Percentiles rank a stretch among this genome's conserved stretches.
phyloP scores from a whole-genome alignment of 352 stramenopile genomes.

The Pythium myriotylum region DNA sequence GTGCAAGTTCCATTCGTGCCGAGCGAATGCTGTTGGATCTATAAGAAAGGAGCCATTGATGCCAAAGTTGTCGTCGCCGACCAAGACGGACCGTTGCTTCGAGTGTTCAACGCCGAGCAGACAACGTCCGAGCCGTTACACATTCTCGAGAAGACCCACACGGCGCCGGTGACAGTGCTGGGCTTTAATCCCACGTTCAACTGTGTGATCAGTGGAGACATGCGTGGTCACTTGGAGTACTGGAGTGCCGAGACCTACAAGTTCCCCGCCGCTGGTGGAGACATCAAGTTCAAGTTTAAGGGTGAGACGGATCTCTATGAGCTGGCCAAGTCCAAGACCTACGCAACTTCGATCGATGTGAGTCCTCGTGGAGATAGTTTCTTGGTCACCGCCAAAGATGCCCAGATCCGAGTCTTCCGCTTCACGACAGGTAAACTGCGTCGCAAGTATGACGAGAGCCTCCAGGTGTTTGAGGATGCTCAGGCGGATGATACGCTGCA shows the following conservation, averaged over 20 bases:
- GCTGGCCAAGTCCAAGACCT: constrained; percentile 92
- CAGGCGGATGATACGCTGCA: constrained; percentile 71
- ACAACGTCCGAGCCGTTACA: constrained; percentile 51
- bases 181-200: constrained; percentile 85
- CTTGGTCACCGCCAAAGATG: constrained; percentile 86
- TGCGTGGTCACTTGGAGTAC: constrained; percentile 93
- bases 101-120: constrained; percentile 89
- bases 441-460: constrained; percentile 89
- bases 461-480: constrained; percentile 89
- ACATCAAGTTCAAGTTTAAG: constrained; percentile 91
- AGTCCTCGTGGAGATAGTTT: constrained; percentile 72
- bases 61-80: constrained; percentile 82
- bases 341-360: constrained; percentile 78
- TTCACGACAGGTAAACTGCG: constrained; percentile 88
- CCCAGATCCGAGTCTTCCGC: constrained; percentile 90
- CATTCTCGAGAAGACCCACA: constrained; percentile 87
- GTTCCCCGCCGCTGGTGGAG: constrained; percentile 32
- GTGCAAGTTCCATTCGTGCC: constrained; percentile 81
- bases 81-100: constrained; percentile 58
- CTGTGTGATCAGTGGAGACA: constrained; percentile 92
- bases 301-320: constrained; percentile 97
- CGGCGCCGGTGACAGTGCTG: constrained; percentile 88
- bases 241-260: constrained; percentile 86
- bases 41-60: constrained; percentile 50
- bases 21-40: constrained; percentile 78